Conservation (phyloP, 139 green algal species). For the Volvox africanus region DNA sequence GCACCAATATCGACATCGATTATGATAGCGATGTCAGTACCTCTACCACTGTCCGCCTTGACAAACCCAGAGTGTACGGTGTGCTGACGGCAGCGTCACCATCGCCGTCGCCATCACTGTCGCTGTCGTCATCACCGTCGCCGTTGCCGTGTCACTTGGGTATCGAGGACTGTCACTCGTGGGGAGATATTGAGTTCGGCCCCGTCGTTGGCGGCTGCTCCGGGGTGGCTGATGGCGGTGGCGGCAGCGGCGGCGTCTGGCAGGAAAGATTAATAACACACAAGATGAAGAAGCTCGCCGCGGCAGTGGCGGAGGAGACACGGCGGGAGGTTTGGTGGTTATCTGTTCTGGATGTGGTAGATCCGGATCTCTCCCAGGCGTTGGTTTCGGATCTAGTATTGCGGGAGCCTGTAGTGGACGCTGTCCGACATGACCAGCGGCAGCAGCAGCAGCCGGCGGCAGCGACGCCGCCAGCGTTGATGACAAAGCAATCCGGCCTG, state of each 20-base stretch:
- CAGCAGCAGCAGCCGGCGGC: background rate
- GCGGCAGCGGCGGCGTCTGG: background rate
- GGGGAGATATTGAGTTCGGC: background rate
- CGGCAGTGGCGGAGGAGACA: too few relatives aligned
- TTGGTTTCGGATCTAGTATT: background rate
- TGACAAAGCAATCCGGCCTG: background rate
- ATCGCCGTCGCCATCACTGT: too few relatives aligned
- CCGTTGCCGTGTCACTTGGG: too few relatives aligned
- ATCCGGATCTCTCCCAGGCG: background rate
- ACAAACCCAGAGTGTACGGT: too few relatives aligned
- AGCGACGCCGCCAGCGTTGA: background rate
- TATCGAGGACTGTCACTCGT: too few relatives aligned
- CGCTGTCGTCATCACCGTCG: too few relatives aligned
- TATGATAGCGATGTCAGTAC: background rate
- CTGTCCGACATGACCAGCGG: background rate
- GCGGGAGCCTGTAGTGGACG: background rate
- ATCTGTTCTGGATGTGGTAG: background rate
- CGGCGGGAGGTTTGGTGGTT: background rate
- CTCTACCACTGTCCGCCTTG: too few relatives aligned
- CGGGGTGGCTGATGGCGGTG: too few relatives aligned
- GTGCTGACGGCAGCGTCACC: too few relatives aligned
- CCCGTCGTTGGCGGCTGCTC: background rate
- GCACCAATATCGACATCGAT: background rate
- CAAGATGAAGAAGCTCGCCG: too few relatives aligned
- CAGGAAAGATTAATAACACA: background rate